A percentile compares a stretch with the other conserved stretches of the same genome.
Evolutionary conservation across 2,329 filamentous ascomycete species (phyloP).

Genomic region (Chaetomiaceae sp.): DNA sequence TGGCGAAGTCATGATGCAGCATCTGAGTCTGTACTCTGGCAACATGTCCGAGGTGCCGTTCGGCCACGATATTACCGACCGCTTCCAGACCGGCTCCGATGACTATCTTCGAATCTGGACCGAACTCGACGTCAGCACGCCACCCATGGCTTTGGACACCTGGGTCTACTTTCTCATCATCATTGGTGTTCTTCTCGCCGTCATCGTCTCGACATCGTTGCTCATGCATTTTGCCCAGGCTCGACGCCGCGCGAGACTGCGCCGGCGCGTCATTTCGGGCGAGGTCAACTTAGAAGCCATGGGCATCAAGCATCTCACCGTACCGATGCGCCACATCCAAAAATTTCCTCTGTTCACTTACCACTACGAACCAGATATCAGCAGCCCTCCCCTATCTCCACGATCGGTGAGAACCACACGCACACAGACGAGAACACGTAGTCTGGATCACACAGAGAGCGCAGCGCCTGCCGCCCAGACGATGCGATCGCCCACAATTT

Average conservation of each 20-base stretch:
- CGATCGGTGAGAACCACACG: slow-evolving; percentile 29
- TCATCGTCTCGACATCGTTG: slow-evolving; percentile 63
- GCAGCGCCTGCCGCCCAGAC: slow-evolving; percentile 1
- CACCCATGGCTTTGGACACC: slow-evolving; percentile 58
- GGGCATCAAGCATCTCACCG: slow-evolving; percentile 75
- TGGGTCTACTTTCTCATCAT: slow-evolving; percentile 77
- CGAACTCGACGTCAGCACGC: slow-evolving; percentile 44
- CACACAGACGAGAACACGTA: slow-evolving; percentile 8
- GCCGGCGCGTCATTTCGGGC: slow-evolving; percentile 66
- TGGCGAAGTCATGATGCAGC: slow-evolving; percentile 64
- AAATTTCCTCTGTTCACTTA: slow-evolving; percentile 78
- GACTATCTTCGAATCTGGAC: slow-evolving; percentile 60
- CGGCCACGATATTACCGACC: slow-evolving; percentile 49
- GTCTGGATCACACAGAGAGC: slow-evolving; percentile 6
- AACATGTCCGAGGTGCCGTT: slow-evolving; percentile 60
- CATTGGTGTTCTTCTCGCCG: slow-evolving; percentile 62
- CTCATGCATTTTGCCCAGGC: slow-evolving; percentile 75
- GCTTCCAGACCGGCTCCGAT: slow-evolving; percentile 50
- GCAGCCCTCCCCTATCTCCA: slow-evolving; percentile 35
- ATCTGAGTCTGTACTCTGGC: slow-evolving; percentile 72
- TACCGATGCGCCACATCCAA: slow-evolving; percentile 66
- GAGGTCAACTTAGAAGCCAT: slow-evolving; percentile 83
- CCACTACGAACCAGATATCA: slow-evolving; percentile 47
- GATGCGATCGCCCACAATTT: slow-evolving; percentile 11
- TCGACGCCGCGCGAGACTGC: slow-evolving; percentile 61